Base-by-base conservation (phyloP, 148 eudicot species). In the Heliosperma pusillum region DNA sequence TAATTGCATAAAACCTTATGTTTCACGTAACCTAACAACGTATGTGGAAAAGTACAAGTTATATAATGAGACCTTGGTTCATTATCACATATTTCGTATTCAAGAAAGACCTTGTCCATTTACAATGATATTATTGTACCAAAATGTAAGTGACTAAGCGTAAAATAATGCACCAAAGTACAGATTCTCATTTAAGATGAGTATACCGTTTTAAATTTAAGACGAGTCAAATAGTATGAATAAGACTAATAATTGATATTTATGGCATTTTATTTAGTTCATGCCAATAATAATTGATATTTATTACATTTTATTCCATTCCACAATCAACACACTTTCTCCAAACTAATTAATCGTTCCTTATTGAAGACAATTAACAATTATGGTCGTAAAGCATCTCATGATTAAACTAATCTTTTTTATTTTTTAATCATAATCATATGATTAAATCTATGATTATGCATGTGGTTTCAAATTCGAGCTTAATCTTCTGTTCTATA, bases 321-420 rank as follows among this genome's bases (percentile, higher is more conserved):
- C 53, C 17, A 10, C 53, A 47, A 47, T 47, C 53, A 47, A 47
- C 53, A 47, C 53, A 16, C 36, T 29, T 64, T 27, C 29, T 29
- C 68, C 8, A 27, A 3, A 27, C 42, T 64, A 4, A 33, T 64
- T 16, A 64, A 64, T 64, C 66, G 26, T 65, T 65, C 50, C 67
- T 69, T 69, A 30, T 61, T 69, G 36, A 25, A 66, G 57, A 74
- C 44, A 69, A 61, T 71, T 79, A 79, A 73, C 76, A 71, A 66
- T 76, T 27, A 55, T 78, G 76, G 16, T 40, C 27, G 62, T 72
- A 73, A 66, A 56, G 65, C 64, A 64, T 57, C 77, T 72, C 21
- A 70, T 65, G 59, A 66, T 52, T 42, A 20, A 5, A 15, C 7
- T 63, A 47, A 47, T 47, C 53, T 47, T 15, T 47, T 2, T 47